Base-by-base conservation (phyloP, 2,329 filamentous ascomycete genomes). In the Talaromyces islandicus region DNA sequence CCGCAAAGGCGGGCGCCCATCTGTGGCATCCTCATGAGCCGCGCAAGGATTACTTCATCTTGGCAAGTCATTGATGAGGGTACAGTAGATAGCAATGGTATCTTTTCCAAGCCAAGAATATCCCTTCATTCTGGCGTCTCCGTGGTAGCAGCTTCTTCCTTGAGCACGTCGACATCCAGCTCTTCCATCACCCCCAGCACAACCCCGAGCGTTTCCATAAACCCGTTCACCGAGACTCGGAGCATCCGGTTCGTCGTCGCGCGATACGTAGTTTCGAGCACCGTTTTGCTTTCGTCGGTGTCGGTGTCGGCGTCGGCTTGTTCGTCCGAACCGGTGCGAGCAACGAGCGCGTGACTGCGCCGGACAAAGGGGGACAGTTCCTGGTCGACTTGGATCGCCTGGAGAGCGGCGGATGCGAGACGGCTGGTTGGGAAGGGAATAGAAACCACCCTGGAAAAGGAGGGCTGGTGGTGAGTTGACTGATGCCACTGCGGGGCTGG, bases 231-330 rank as follows among this genome's bases (percentile, higher is more conserved):
- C 3, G 93, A 90, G 2, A 99, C 94, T 51, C 94, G 88, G 60
- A 99, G 82, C 93, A 97, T 97, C 66, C 94, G 88, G 72, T 97
- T 96, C 21, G 94, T 97, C 0, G 91, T 91, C 1, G 94, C 94
- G 58, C 82, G 84, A 77, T 97, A 97, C 62, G 88, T 83, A 10
- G 90, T 88, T 62, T 83, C 81, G 54, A 97, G 80, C 4, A 92
- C 75, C 1, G 78, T 82, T 66, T 77, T 75, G 38, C 70, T 67
- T 27, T 76, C 73, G 7, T 73, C 72, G 25, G 25, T 6, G 7
- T 64, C 64, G 59, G 59, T 10, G 27, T 52, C 48, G 7, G 25
- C 27, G 51, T 61, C 60, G 60, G 64, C 57, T 62, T 65, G 60
- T 53, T 64, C 66, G 62, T 62, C 62, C 56, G 65, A 56, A 56